These are phyloP conservation scores for Sordariomycetes sp. DNA, from an alignment of 2,329 filamentous ascomycete genomes.

Conservation along the genomic window DNA sequence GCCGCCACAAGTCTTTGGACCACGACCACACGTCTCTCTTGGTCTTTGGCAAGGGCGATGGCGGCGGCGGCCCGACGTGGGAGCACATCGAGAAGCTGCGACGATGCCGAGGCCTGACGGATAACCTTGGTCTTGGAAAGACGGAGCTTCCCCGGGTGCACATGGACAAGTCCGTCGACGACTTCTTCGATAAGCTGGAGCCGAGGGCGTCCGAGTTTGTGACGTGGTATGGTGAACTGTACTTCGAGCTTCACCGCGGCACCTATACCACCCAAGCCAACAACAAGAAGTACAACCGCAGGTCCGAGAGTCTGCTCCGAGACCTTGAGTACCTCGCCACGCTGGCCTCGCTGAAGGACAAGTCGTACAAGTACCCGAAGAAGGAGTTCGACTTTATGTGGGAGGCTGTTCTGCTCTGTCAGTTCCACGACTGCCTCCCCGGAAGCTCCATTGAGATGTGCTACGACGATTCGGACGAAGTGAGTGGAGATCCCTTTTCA, in stretches of 20 bases:
- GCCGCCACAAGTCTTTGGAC: conserved; percentile 91
- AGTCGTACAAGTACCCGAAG: conserved; percentile 81
- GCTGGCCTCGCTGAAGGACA: conserved; percentile 63
- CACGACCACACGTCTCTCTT: conserved; percentile 84
- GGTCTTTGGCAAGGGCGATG: conserved; percentile 94
- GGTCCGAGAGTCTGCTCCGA: conserved; percentile 72
- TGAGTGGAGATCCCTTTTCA: conserved; percentile 17
- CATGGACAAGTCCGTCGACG: conserved; percentile 81
- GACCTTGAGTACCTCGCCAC: conserved; percentile 85
- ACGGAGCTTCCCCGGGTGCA: conserved; percentile 65
- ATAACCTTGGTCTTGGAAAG: conserved; percentile 57
- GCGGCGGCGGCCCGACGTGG: conserved; percentile 89
- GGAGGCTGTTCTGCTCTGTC: conserved; percentile 83
- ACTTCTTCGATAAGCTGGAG: conserved; percentile 83
- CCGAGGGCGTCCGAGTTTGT: conserved; percentile 69
- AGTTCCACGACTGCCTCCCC: conserved; percentile 95
- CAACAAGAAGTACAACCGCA: conserved; percentile 91
- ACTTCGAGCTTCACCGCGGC: conserved; percentile 93
- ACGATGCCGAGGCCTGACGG: conserved; percentile 81
- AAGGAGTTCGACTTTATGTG: conserved; percentile 92
- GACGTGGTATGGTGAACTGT: conserved; percentile 96
- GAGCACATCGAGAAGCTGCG: conserved; percentile 91
- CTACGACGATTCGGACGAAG: conserved; percentile 87
- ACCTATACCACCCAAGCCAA: conserved; percentile 97
- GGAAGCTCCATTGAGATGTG: conserved; percentile 97